Percentiles rank a stretch among this genome's conserved stretches.
phyloP scores from a whole-genome alignment of 139 green algal species.

The Asterochloris erici region DNA sequence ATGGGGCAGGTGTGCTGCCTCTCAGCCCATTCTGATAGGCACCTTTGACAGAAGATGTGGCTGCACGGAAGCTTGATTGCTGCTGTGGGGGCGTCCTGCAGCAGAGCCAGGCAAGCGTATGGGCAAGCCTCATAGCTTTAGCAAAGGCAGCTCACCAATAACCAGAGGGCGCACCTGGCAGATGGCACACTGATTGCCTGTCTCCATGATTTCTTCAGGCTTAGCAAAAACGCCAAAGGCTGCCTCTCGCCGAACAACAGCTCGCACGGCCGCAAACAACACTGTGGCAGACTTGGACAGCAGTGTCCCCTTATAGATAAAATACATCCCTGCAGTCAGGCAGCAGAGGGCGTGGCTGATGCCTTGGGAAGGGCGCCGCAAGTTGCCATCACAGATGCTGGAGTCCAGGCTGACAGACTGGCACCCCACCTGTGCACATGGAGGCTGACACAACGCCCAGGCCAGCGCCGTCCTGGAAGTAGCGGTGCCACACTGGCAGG shows the following conservation, averaged over 20 bases:
- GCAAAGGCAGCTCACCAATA: neutral
- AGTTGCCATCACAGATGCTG: neutral
- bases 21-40: constrained; percentile 75
- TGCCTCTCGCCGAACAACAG: constrained; percentile 25
- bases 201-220: constrained; percentile 40
- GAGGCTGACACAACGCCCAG: constrained; percentile 30
- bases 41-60: constrained; percentile 81
- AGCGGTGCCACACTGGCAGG: constrained; percentile 35
- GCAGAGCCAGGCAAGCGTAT: neutral
- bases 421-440: constrained; percentile 24
- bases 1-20: constrained; percentile 79
- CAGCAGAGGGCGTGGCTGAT: neutral
- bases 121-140: neutral
- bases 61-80: constrained; percentile 60
- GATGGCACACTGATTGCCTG: constrained; percentile 67
- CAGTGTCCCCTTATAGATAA: constrained; percentile 48
- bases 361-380: no score
- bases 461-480: constrained; percentile 25
- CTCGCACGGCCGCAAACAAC: constrained; percentile 30
- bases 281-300: constrained; percentile 29
- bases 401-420: neutral
- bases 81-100: constrained; percentile 34
- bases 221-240: constrained; percentile 44
- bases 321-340: constrained; percentile 41
- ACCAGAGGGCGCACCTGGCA: constrained; percentile 58